Evolutionary conservation across 2,329 filamentous ascomycete genomes (phyloP).

Genomic region (Claviceps paspali): DNA sequence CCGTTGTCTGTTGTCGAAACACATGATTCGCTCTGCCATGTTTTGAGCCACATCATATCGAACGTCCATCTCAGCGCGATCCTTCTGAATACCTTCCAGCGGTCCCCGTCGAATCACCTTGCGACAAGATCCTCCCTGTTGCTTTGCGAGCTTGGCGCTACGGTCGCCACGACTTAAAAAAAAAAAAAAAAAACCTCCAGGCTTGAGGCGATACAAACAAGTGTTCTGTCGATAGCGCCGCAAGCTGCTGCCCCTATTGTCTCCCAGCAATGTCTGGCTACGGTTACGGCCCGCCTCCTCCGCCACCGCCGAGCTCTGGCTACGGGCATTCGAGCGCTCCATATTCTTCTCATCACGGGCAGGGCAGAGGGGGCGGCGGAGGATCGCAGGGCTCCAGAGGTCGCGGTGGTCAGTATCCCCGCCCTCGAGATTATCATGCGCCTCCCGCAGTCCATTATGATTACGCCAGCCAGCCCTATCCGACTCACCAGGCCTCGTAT

Average conservation of each 20-base stretch:
- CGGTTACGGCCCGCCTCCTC: constrained; percentile 35
- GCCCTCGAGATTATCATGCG: constrained; percentile 26
- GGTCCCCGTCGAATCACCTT: not conserved
- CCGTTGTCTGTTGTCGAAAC: not conserved
- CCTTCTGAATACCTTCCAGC: not conserved
- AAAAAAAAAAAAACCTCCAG: no score
- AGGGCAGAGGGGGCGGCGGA: constrained; percentile 23
- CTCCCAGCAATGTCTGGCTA: constrained; percentile 28
- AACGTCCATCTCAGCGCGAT: not conserved
- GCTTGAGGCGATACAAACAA: constrained; percentile 6
- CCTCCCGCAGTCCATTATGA: constrained; percentile 24
- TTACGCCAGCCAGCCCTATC: constrained; percentile 26
- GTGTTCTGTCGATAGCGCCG: constrained; percentile 8
- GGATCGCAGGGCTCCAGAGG: constrained; percentile 22
- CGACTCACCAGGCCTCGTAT: constrained; percentile 16
- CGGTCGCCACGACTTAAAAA: not conserved
- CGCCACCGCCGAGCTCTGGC: constrained; percentile 21
- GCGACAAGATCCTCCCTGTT: not conserved
- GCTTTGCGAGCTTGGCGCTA: not conserved
- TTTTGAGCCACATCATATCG: not conserved
- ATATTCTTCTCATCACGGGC: constrained; percentile 23
- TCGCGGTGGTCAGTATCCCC: constrained; percentile 24
- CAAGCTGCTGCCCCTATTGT: constrained; percentile 4
- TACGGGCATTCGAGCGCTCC: constrained; percentile 25
- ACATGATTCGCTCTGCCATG: not conserved